Evolutionary conservation across 2,329 filamentous ascomycete genomes (phyloP).

Genomic region (Fusarium sp.): DNA sequence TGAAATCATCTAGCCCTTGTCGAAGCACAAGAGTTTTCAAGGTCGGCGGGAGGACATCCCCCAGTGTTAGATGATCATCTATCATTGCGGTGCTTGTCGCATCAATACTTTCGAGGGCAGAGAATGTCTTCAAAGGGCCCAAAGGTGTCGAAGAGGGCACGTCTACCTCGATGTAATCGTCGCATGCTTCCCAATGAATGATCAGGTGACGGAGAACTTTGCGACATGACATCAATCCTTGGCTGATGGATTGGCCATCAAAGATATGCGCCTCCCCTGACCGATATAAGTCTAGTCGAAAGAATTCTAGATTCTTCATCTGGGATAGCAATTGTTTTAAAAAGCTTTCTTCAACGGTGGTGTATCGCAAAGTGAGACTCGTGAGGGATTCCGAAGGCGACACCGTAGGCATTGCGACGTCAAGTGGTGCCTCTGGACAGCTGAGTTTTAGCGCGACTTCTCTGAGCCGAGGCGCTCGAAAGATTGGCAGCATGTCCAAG

Average conservation of each 20-base stretch:
- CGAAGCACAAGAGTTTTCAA: neutral
- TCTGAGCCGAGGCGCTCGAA: neutral
- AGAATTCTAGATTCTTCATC: neutral
- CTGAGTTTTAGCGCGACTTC: neutral
- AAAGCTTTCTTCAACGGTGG: neutral
- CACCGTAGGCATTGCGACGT: neutral
- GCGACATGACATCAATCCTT: neutral
- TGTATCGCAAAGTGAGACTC: neutral
- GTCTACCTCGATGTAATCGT: neutral
- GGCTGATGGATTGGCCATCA: neutral
- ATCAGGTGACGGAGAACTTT: neutral
- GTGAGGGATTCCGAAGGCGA: neutral
- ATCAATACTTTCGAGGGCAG: neutral
- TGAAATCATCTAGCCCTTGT: neutral
- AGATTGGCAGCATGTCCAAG: neutral
- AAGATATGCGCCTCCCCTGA: neutral
- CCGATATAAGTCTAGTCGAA: neutral
- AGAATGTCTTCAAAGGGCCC: fast-evolving
- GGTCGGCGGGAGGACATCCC: neutral
- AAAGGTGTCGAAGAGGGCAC: fast-evolving
- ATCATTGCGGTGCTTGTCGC: neutral
- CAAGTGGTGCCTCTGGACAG: neutral
- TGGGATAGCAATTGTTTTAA: neutral
- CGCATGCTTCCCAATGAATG: fast-evolving
- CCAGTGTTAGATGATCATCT: neutral